Evolutionary conservation across 169 alveolate species (phyloP).

Genomic region (Cryptosporidium sp.): DNA sequence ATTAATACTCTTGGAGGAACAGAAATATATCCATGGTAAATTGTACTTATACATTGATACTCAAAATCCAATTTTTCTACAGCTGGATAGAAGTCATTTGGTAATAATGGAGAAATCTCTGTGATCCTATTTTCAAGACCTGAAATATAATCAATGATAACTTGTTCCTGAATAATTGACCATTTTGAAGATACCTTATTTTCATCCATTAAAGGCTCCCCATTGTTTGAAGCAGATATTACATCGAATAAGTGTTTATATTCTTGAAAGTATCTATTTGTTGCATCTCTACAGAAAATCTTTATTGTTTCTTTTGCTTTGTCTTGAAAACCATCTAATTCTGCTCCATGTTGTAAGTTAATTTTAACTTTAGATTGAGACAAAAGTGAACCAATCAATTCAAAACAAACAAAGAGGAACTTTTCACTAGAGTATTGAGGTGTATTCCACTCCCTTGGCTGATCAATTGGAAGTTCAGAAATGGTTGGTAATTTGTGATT

Average conservation of each 20-base stretch:
- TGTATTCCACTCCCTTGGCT: slow-evolving; percentile 70
- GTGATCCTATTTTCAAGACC: slow-evolving; percentile 18
- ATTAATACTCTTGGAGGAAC: slow-evolving; percentile 34
- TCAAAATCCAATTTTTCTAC: slow-evolving; percentile 37
- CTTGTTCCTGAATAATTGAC: slow-evolving; percentile 63
- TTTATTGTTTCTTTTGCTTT: slow-evolving; percentile 32
- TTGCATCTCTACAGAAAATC: slow-evolving; percentile 62
- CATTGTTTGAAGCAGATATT: slow-evolving; percentile 19
- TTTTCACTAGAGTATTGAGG: slow-evolving; percentile 71
- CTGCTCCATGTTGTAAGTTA: slow-evolving; percentile 58
- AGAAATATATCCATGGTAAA: slow-evolving; percentile 20
- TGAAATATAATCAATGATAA: slow-evolving; percentile 46
- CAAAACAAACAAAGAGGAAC: slow-evolving; percentile 68
- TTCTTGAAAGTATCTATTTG: slow-evolving; percentile 35
- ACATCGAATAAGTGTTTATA: slow-evolving; percentile 35
- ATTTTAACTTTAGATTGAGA: slow-evolving; percentile 15
- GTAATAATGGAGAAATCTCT: slow-evolving; percentile 41
- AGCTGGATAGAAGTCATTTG: slow-evolving; percentile 37
- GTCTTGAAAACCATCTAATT: slow-evolving; percentile 3
- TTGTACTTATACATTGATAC: slow-evolving; percentile 33
- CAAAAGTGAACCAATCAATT: slow-evolving; percentile 30
- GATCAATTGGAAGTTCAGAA: slow-evolving; percentile 27
- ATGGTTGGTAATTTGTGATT: slow-evolving; percentile 7
- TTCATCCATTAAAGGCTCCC: slow-evolving; percentile 27
- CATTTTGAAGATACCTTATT: slow-evolving; percentile 17